Base-by-base conservation (phyloP, 805 yeast genomes). In the Metschnikowia arizonensis region DNA sequence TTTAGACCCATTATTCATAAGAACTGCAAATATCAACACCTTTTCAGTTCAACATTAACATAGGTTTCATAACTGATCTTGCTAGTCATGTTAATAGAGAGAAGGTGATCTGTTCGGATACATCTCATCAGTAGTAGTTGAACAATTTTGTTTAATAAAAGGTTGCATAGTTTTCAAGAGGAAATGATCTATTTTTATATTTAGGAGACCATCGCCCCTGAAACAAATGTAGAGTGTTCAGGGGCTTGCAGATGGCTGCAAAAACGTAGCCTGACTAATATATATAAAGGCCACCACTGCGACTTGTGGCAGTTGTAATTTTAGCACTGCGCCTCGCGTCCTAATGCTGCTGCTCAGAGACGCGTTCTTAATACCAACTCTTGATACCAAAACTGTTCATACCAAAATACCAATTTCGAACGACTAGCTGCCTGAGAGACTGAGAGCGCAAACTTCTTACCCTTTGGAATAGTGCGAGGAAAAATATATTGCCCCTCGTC, bases 201-300 rank as follows among this genome's bases (percentile, higher is more conserved):
- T n/a, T n/a, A n/a, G n/a, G n/a, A n/a, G n/a, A n/a, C n/a, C n/a
- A n/a, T n/a, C n/a, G n/a, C n/a, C n/a, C n/a, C 9, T 23, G 38
- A 23, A 14, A 37, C 25, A 37, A 9, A 14, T 14, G 18, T 19
- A 9, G 12, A 3, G 9, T 14, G 29, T 14, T 34, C 38, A 34
- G 38, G 38, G 29, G 38, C 32, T 37, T 37, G 33, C 40, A 18
- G 23, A 14, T 37, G 40, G 40, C 28, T 37, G 33, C 33, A 37
- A 37, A 23, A 26, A 18, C 14, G 33, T 15, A n/a, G 25, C 18
- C 18, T 12, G 25, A 37, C 32, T 18, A 10, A 35, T 25, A 35
- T 25, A 36, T 36, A 37, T 37, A 37, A 26, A 29, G 33, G 19
- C 17, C 23, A 9, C 18, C 23, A 15, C 31, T 29, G 40, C 32